Evolutionary conservation across 441 rosid genomes (phyloP).

Genomic region (Lepidium campestre): DNA sequence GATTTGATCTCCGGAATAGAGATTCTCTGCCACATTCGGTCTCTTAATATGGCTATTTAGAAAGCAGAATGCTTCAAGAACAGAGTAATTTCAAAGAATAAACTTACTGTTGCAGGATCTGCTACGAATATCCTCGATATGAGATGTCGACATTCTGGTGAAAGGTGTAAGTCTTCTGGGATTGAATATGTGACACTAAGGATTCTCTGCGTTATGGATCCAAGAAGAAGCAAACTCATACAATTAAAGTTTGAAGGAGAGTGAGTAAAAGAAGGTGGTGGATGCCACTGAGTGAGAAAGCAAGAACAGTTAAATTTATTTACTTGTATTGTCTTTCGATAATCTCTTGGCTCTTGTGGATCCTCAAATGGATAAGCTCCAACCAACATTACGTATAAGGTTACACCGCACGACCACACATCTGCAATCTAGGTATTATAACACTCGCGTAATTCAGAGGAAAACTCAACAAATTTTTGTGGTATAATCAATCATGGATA

Average conservation of each 20-base stretch:
- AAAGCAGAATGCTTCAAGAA: not conserved
- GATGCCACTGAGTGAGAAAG: not conserved
- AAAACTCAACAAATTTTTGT: not conserved
- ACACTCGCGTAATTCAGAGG: not conserved
- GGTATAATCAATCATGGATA: not conserved
- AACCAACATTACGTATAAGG: constrained; percentile 67
- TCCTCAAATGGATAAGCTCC: constrained; percentile 77
- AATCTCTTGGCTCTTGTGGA: constrained; percentile 56
- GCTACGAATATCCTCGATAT: constrained; percentile 62
- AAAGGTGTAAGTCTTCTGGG: constrained; percentile 50
- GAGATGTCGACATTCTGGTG: constrained; percentile 50
- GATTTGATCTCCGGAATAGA: constrained; percentile 53
- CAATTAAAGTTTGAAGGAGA: not conserved
- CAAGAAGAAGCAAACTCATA: not conserved
- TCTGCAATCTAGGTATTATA: constrained; percentile 49
- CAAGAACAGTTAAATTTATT: not conserved
- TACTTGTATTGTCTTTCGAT: constrained; percentile 58
- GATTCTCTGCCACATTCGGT: constrained; percentile 42
- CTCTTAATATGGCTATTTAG: not conserved
- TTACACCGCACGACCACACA: constrained; percentile 81
- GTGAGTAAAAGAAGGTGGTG: not conserved
- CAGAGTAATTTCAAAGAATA: not conserved
- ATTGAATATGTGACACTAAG: constrained; percentile 57
- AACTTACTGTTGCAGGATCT: constrained; percentile 54
- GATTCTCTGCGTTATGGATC: constrained; percentile 41